A percentile compares a stretch with the other conserved stretches of the same genome.
Evolutionary conservation across 148 eudicot species (phyloP).

Genomic region (Fagopyrum homotropicum): DNA sequence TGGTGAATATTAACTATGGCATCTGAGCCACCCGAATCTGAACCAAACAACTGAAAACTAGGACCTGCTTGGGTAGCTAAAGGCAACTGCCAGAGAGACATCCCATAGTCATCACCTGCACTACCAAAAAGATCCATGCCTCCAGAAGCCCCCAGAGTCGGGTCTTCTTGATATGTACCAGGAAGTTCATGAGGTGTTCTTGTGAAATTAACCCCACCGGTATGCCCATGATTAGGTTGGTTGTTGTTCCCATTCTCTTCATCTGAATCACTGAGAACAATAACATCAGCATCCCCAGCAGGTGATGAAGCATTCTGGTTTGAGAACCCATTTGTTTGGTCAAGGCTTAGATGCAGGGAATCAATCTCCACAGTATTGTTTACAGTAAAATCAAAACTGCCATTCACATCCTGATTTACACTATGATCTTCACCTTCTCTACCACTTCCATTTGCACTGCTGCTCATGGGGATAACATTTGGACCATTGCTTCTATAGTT

Average conservation of each 20-base stretch:
- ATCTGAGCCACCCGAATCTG: constrained; percentile 59
- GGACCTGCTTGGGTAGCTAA: constrained; percentile 50
- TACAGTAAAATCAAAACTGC: constrained; percentile 33
- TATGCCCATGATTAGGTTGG: constrained; percentile 18
- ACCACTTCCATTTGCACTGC: constrained; percentile 62
- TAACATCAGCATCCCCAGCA: constrained; percentile 36
- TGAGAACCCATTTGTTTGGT: constrained; percentile 28
- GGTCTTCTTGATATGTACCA: constrained; percentile 53
- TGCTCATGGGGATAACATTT: constrained; percentile 52
- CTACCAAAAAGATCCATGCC: constrained; percentile 51
- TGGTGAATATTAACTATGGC: constrained; percentile 44
- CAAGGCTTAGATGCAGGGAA: constrained; percentile 39
- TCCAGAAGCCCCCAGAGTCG: constrained; percentile 45
- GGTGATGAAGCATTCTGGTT: constrained; percentile 29
- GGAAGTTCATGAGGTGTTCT: constrained; percentile 38
- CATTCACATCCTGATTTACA: constrained; percentile 51
- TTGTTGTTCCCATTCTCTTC: constrained; percentile 39
- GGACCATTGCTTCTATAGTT: constrained; percentile 26
- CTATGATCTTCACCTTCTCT: constrained; percentile 53
- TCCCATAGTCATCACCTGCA: constrained; percentile 60
- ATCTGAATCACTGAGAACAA: constrained; percentile 78
- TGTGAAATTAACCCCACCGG: constrained; percentile 30
- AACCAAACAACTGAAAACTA: constrained; percentile 72
- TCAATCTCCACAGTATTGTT: constrained; percentile 48
- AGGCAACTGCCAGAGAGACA: constrained; percentile 66